A percentile compares a stretch with the other conserved stretches of the same genome.
Evolutionary conservation across 148 eudicot species (phyloP).

Genomic region (Rhododendron griersonianum): DNA sequence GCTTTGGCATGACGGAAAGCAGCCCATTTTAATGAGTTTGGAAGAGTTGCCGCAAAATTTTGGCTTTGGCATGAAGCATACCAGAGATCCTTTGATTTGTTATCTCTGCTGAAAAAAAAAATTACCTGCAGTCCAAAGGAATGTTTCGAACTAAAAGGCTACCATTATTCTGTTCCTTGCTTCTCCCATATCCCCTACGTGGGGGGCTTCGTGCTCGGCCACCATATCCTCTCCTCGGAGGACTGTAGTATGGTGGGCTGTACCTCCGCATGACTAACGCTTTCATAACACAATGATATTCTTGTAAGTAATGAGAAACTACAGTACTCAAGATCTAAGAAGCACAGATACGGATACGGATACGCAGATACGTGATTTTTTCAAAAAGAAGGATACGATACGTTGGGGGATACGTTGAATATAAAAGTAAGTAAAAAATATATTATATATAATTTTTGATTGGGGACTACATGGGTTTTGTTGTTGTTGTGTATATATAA

Average conservation of each 20-base stretch:
- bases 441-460: too few species aligned
- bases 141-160: conserved; percentile 73
- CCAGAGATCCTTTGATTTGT: neutral
- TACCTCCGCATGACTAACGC: conserved; percentile 55
- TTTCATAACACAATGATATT: conserved; percentile 10
- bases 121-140: conserved; percentile 63
- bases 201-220: conserved; percentile 66
- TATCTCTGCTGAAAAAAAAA: neutral
- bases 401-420: too few species aligned
- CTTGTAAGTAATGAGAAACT: neutral
- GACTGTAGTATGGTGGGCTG: conserved; percentile 66
- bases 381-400: too few species aligned
- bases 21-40: neutral
- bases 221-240: conserved; percentile 65
- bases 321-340: too few species aligned
- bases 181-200: conserved; percentile 57
- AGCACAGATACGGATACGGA: too few species aligned
- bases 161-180: conserved; percentile 52
- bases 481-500: too few species aligned
- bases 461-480: too few species aligned
- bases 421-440: too few species aligned
- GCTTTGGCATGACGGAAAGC: neutral
- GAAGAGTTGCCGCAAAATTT: neutral
- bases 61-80: neutral
- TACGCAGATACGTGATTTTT: too few species aligned